Conservation (phyloP, 2,329 filamentous ascomycete species). For the Fusarium sp. region DNA sequence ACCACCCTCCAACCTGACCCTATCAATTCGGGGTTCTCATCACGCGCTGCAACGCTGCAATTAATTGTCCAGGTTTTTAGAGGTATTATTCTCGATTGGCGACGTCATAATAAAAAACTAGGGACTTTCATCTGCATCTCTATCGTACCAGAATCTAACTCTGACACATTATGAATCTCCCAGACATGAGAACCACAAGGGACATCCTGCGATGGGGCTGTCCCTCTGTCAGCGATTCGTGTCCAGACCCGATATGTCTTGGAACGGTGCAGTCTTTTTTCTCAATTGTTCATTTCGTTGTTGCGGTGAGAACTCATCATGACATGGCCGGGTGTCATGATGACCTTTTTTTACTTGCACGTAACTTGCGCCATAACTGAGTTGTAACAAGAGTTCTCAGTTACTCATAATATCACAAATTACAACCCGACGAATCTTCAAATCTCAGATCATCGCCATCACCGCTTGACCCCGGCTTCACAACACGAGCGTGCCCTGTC, state of each 20-base stretch:
- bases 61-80: constrained; percentile 25
- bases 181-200: background rate
- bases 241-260: background rate
- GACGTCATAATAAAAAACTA: constrained; percentile 29
- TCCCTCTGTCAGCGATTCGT: constrained; percentile 8
- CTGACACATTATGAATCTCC: background rate
- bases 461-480: constrained; percentile 15
- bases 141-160: background rate
- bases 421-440: background rate
- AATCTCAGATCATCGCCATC: constrained; percentile 4
- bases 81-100: background rate
- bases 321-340: constrained; percentile 9
- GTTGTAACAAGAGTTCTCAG: background rate
- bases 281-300: constrained; percentile 1
- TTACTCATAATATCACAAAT: constrained; percentile 6
- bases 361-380: background rate
- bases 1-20: background rate
- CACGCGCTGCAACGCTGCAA: constrained; percentile 29
- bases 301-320: constrained; percentile 8
- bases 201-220: background rate
- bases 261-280: background rate
- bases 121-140: background rate
- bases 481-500: constrained; percentile 33
- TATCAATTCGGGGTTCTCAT: constrained; percentile 23
- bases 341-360: constrained; percentile 10